phyloP scores from a whole-genome alignment of 352 stramenopile genomes.

The Elongisporangium senticosum region DNA sequence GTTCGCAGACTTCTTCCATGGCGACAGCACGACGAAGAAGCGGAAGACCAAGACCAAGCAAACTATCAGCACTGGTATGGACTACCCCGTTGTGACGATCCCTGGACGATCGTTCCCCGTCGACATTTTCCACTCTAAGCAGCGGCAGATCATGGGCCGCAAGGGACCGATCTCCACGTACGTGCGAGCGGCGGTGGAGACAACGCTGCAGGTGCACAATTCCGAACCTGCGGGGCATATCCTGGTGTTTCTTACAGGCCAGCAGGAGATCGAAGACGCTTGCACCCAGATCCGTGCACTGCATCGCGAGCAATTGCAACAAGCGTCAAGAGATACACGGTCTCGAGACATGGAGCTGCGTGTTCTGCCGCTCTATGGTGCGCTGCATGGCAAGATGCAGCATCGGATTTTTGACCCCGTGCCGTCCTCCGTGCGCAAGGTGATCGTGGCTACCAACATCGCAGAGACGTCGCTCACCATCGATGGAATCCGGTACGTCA shows the following conservation, averaged over 20 bases:
- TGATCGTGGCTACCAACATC: conserved; percentile 91
- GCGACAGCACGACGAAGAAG: conserved; percentile 3
- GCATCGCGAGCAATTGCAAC: conserved; percentile 12
- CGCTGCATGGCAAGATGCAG: conserved; percentile 90
- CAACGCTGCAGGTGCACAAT: conserved; percentile 70
- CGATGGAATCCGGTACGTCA: conserved; percentile 87
- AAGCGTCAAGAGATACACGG: not conserved
- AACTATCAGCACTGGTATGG: not conserved
- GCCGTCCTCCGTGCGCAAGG: conserved; percentile 74
- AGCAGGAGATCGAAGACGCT: conserved; percentile 90
- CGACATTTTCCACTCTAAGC: conserved; percentile 91
- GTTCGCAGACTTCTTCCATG: conserved; percentile 86
- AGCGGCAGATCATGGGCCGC: conserved; percentile 68
- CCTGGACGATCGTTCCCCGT: conserved; percentile 91
- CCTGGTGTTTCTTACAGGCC: conserved; percentile 94
- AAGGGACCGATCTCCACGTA: conserved; percentile 60
- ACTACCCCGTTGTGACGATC: conserved; percentile 84
- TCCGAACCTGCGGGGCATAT: conserved; percentile 81
- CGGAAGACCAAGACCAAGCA: conserved; percentile 14
- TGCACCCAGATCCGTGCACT: conserved; percentile 81
- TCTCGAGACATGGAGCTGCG: conserved; percentile 44
- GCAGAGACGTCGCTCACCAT: conserved; percentile 99
- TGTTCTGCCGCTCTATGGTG: conserved; percentile 93
- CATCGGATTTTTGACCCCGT: conserved; percentile 92
- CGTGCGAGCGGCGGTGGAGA: conserved; percentile 62